These are phyloP conservation scores for Coemansia furcata DNA, from an alignment of 192 early-diverging fungal genomes.

Conservation along the genomic window DNA sequence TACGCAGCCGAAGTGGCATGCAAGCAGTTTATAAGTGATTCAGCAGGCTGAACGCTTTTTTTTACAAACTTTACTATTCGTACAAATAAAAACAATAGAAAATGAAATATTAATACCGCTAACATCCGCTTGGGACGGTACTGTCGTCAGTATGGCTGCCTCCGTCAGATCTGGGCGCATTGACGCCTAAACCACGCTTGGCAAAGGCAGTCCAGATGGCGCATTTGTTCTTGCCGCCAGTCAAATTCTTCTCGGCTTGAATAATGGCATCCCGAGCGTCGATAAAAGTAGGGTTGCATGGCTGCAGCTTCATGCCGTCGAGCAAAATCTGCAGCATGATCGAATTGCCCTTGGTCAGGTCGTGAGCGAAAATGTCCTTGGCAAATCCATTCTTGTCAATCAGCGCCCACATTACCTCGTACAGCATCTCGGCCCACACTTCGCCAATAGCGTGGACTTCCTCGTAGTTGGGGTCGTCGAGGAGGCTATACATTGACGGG, in stretches of 20 bases:
- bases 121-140: constrained; percentile 28
- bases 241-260: constrained; percentile 56
- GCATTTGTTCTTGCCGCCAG: constrained; percentile 57
- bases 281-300: constrained; percentile 65
- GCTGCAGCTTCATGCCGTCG: constrained; percentile 62
- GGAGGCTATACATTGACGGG: constrained; percentile 40
- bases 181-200: constrained; percentile 63
- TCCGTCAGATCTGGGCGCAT: constrained; percentile 2
- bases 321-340: constrained; percentile 56
- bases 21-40: too few relatives aligned
- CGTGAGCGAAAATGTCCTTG: constrained; percentile 23
- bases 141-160: constrained; percentile 28
- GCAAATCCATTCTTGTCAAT: constrained; percentile 43
- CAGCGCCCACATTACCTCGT: constrained; percentile 65
- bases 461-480: constrained; percentile 20
- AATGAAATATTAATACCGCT: neutral
- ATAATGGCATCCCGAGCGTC: constrained; percentile 64
- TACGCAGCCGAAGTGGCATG: too few relatives aligned
- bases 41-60: too few relatives aligned
- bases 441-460: constrained; percentile 62
- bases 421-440: constrained; percentile 61
- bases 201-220: constrained; percentile 64
- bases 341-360: constrained; percentile 55
- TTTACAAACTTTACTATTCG: neutral
- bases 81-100: neutral